A percentile compares a stretch with the other conserved stretches of the same genome.
These are phyloP conservation scores for Nannochloris sp. DNA, from an alignment of 139 green algal genomes.

Conservation along the genomic window DNA sequence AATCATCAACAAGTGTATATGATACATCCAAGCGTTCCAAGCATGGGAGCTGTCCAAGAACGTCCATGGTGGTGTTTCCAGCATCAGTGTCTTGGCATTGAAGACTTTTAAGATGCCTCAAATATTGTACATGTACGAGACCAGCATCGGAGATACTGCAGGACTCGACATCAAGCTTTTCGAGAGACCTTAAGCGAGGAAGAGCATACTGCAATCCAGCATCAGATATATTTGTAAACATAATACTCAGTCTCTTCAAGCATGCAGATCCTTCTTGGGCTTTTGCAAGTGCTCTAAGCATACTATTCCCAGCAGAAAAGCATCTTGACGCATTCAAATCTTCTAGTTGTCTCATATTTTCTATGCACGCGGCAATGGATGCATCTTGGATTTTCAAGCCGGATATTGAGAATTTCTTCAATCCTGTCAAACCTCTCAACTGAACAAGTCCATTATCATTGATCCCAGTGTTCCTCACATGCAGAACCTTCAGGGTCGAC, in stretches of 20 bases:
- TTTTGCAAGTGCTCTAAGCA: slow-evolving; percentile 5
- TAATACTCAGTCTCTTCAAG: slow-evolving; percentile 5
- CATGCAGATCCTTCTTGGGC: not conserved
- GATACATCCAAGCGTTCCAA: slow-evolving; percentile 33
- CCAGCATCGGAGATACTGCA: not conserved
- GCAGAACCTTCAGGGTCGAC: slow-evolving; percentile 14
- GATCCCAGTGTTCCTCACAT: slow-evolving; percentile 25
- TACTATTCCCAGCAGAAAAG: slow-evolving; percentile 14
- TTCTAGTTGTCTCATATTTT: slow-evolving; percentile 7
- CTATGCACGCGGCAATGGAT: slow-evolving; percentile 8
- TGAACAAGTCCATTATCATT: slow-evolving; percentile 5
- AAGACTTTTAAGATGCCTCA: slow-evolving; percentile 16
- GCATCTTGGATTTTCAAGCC: slow-evolving; percentile 7
- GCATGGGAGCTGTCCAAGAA: slow-evolving; percentile 15
- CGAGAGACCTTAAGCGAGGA: not conserved
- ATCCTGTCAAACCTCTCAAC: slow-evolving; percentile 1
- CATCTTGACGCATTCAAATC: slow-evolving; percentile 21
- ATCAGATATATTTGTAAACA: not conserved
- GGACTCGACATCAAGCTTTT: not conserved
- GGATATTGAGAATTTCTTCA: slow-evolving; percentile 8
- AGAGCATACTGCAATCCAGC: not conserved
- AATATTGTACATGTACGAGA: not conserved
- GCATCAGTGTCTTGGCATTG: slow-evolving; percentile 37
- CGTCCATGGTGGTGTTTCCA: slow-evolving; percentile 11
- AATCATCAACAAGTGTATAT: slow-evolving; percentile 31